These are phyloP conservation scores for fission yeast (Schizosaccharomyces pombe) DNA, from an alignment of 805 yeast species.

Conservation along the genomic window ASM294v3 CU329670.1:4924501-4925000, in stretches of 20 bases:
- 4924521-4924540: conserved; percentile 97
- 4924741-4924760: conserved; percentile 85
- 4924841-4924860: conserved; percentile 75
- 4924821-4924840: conserved; percentile 79
- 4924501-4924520: conserved; percentile 88
- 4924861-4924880: conserved; percentile 77
- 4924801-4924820: conserved; percentile 78
- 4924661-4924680: conserved; percentile 79
- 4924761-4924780: conserved; percentile 97
- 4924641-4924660: conserved; percentile 94
- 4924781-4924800: conserved; percentile 77
- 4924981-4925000: conserved; percentile 95
- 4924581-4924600: conserved; percentile 96
- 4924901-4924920: conserved; percentile 86
- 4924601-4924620: conserved; percentile 86
- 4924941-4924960: conserved; percentile 97
- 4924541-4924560: conserved; percentile 90
- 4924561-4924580: conserved; percentile 84
- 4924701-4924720: conserved; percentile 97
- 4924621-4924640: conserved; percentile 87
- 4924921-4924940: conserved; percentile 88
- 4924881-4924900: conserved; percentile 96
- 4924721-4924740: conserved; percentile 84
- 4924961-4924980: conserved; percentile 94
- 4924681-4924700: conserved; percentile 84